Evolutionary conservation across 345 rosid genomes (phyloP), one percentile per base, ranked within the genome.

Genomic region (Corymbia maculata): DNA sequence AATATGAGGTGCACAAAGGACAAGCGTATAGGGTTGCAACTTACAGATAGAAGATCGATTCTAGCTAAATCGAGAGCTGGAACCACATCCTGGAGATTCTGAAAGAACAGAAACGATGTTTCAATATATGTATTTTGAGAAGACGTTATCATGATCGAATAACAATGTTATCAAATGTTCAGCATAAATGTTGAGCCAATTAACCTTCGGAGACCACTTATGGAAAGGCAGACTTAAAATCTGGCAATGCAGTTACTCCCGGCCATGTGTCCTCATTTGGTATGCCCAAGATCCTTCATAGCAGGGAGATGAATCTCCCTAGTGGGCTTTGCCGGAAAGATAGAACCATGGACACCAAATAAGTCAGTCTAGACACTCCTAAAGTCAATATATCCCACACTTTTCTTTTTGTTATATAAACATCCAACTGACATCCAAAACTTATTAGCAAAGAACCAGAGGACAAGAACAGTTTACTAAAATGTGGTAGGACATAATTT

Each of bases 221-320:
- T 2, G 98, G 99, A 90, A 96, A 97, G 89, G 98, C 93, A 91
- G 36, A 36, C 42, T 36, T 36, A 36, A 36, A 36, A 36, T 36
- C 42, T 36, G 4, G 42, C 42, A 36, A 36, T 36, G 97, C 93
- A 90, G 97, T 95, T 91, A 97, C 98, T 49, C 98, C 98, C n/a
- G 96, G 96, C 98, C 99, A 97, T 55, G 91, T 94, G 75, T 96
- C 96, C 93, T 97, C 98, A 89, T 93, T 93, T 87, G 98, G 98
- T 88, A 99, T 96, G 86, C 99, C 99, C 96, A 95, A 86, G 91
- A 96, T 91, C 90, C 98, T 97, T 91, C 91, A 90, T 12, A 87
- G 32, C 45, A 59, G 52, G 15, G 86, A 45, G 53, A 32, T 6
- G 42, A 36, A 36, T 36, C 42, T 36, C 42, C 42, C 42, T 36